Evolutionary conservation across 441 rosid species (phyloP).

Genomic region (Aquilaria agallochum): DNA sequence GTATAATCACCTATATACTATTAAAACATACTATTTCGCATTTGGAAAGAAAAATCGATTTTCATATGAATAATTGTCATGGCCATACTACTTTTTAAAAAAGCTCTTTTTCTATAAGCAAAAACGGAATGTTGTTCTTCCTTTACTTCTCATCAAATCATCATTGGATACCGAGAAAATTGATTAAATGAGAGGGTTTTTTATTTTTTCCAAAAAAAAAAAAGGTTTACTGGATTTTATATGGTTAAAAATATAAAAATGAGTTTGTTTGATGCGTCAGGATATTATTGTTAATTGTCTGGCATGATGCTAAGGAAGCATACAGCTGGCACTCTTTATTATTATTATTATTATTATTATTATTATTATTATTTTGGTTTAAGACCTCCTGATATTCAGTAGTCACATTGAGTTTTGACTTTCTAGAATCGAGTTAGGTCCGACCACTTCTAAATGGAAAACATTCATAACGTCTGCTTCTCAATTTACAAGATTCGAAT

Average conservation of each 20-base stretch:
- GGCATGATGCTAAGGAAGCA: not conserved
- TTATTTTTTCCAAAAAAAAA: not conserved
- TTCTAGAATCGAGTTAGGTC: too few relatives aligned
- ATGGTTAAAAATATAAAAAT: too few relatives aligned
- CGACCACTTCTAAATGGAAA: not conserved
- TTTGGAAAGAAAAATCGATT: too few relatives aligned
- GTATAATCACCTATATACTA: too few relatives aligned
- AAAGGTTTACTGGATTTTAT: not conserved
- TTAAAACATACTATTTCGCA: too few relatives aligned
- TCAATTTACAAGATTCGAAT: conserved; percentile 16
- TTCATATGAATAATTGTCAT: too few relatives aligned
- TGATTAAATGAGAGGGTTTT: too few relatives aligned
- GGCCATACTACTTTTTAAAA: not conserved
- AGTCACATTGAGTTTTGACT: too few relatives aligned
- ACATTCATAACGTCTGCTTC: conserved; percentile 12
- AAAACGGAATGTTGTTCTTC: not conserved
- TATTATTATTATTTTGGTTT: too few relatives aligned
- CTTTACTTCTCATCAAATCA: conserved; percentile 1
- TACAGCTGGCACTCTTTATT: not conserved
- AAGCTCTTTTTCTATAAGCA: not conserved
- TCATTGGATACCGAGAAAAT: conserved; percentile 11
- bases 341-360: not conserved
- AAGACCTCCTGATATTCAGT: too few relatives aligned
- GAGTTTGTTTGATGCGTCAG: not conserved
- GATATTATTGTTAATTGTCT: not conserved